A percentile compares a stretch with the other conserved stretches of the same genome.
phyloP scores from a whole-genome alignment of 805 yeast species.

The Suhomyces sp. region DNA sequence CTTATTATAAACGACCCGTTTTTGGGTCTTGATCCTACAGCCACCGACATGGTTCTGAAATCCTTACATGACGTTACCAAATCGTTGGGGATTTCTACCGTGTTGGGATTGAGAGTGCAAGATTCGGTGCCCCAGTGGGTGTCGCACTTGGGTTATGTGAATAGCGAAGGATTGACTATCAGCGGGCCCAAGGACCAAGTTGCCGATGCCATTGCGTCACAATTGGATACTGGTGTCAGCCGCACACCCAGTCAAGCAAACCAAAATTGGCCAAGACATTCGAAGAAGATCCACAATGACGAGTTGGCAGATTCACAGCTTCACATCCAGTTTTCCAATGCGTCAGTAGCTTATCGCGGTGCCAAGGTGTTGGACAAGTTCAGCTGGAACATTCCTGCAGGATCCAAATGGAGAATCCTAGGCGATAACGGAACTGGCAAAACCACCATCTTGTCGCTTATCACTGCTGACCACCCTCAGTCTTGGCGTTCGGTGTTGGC shows the following conservation, averaged over 20 bases:
- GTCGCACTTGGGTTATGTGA: slow-evolving; percentile 65
- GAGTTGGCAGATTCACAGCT: neutral
- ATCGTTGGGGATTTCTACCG: slow-evolving; percentile 50
- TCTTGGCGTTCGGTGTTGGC: slow-evolving; percentile 76
- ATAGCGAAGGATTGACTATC: slow-evolving; percentile 48
- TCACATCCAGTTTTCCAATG: slow-evolving; percentile 50
- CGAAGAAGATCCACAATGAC: neutral
- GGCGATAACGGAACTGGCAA: slow-evolving; percentile 95
- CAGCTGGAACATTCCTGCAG: slow-evolving; percentile 61
- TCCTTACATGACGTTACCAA: slow-evolving; percentile 38
- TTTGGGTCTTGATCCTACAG: slow-evolving; percentile 80
- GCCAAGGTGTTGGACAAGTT: slow-evolving; percentile 57
- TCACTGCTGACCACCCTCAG: slow-evolving; percentile 96
- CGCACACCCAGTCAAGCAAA: neutral
- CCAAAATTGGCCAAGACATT: neutral
- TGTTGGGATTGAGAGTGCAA: slow-evolving; percentile 74
- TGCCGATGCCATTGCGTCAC: neutral
- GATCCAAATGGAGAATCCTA: slow-evolving; percentile 83
- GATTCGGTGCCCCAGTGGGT: slow-evolving; percentile 81
- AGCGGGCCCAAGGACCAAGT: slow-evolving; percentile 41
- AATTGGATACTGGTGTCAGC: neutral
- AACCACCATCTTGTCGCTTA: slow-evolving; percentile 76
- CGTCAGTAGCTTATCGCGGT: slow-evolving; percentile 66
- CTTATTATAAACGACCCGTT: slow-evolving; percentile 88
- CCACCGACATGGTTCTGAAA: slow-evolving; percentile 56